These are phyloP conservation scores for Leishmania arabica DNA, from an alignment of 208 protist species.

Conservation along the genomic window DNA sequence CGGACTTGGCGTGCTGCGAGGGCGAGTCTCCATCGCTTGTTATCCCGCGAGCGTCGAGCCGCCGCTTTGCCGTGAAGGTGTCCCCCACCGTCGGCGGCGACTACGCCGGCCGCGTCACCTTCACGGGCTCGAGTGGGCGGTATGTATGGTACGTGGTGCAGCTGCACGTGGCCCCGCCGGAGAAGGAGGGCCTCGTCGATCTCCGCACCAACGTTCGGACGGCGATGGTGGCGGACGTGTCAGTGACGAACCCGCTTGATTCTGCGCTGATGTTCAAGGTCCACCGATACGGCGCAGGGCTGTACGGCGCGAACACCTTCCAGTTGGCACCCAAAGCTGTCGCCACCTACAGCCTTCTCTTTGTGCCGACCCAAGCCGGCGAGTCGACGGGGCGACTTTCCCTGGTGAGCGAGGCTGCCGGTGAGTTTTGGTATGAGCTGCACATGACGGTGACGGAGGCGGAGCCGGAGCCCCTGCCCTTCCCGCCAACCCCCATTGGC, in stretches of 20 bases:
- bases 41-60: slow-evolving; percentile 41
- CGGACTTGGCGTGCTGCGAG: slow-evolving; percentile 84
- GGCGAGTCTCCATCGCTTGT: slow-evolving; percentile 69
- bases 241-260: slow-evolving; percentile 83
- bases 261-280: slow-evolving; percentile 79
- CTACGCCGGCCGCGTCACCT: slow-evolving; percentile 84
- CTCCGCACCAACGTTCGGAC: slow-evolving; percentile 82
- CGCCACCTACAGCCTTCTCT: slow-evolving; percentile 80
- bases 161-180: slow-evolving; percentile 75
- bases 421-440: slow-evolving; percentile 96
- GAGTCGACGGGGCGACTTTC: slow-evolving; percentile 70
- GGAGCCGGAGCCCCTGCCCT: slow-evolving; percentile 65
- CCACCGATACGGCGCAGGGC: slow-evolving; percentile 65
- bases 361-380: slow-evolving; percentile 82
- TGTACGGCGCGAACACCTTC: slow-evolving; percentile 80
- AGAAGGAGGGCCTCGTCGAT: slow-evolving; percentile 86
- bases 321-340: slow-evolving; percentile 46
- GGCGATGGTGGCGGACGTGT: slow-evolving; percentile 85
- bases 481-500: slow-evolving; percentile 78
- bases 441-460: slow-evolving; percentile 74
- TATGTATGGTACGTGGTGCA: slow-evolving; percentile 94
- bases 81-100: slow-evolving; percentile 81
- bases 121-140: slow-evolving; percentile 65
- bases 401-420: slow-evolving; percentile 87
- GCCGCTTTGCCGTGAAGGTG: slow-evolving; percentile 80